phyloP scores from a whole-genome alignment of 1,139 yeast species.

The Saccharomyces hybrid region DNA sequence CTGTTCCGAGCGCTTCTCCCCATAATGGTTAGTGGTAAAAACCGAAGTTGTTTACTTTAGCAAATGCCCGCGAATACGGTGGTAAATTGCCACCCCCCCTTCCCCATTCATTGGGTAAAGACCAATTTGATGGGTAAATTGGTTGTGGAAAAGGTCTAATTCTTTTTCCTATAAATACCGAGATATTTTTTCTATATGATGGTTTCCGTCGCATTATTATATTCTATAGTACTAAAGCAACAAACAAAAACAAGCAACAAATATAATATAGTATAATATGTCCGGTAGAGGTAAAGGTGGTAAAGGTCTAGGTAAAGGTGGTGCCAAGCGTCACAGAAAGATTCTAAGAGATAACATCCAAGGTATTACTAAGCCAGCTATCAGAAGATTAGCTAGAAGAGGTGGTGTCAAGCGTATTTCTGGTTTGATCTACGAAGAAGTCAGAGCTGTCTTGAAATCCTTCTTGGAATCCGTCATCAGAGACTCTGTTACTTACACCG shows the following conservation, averaged over 20 bases:
- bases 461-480: constrained; percentile 93
- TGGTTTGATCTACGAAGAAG: constrained; percentile 95
- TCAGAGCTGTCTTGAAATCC: constrained; percentile 86
- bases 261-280: constrained; percentile 34
- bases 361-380: constrained; percentile 98
- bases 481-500: constrained; percentile 97
- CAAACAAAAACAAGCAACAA: constrained; percentile 2
- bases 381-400: constrained; percentile 98
- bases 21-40: neutral
- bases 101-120: neutral
- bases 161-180: neutral
- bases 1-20: constrained; percentile 1
- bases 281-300: constrained; percentile 99
- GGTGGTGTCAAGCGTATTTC: constrained; percentile 99
- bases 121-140: neutral
- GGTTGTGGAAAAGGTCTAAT: neutral
- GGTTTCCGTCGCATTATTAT: neutral
- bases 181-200: neutral
- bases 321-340: constrained; percentile 99
- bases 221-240: neutral
- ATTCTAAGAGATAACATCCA: constrained; percentile 96
- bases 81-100: neutral
- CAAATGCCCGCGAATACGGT: neutral
- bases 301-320: constrained; percentile 96
- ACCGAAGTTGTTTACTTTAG: neutral